Evolutionary conservation across 306 rosid species (phyloP), one percentile per base, ranked within the genome.

Genomic region (Cicer arietinum): DNA sequence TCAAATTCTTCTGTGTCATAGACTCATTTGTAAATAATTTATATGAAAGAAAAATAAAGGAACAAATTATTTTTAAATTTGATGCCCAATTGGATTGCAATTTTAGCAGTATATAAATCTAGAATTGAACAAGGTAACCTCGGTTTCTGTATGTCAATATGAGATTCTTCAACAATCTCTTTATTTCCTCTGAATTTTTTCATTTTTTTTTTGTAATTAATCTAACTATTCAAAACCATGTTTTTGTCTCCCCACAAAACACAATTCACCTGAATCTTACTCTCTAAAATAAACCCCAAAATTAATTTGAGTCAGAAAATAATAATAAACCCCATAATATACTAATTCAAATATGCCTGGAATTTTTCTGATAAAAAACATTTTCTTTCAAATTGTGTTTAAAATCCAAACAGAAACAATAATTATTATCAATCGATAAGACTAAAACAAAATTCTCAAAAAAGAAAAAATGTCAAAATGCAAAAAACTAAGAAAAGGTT

Each of bases 251-350:
- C 54, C 43, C 17, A 25, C 40, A 66, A 43, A 64, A 41, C 7
- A n/a, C 8, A 43, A 56, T 30, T 35, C 25, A 65, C 8, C 37
- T 20, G 16, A 67, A 53, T 44, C 39, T 42, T 18, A 67, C 67
- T 18, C 9, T 77, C 50, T 45, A 69, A 16, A 13, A 16, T 68
- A 69, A 69, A 47, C 63, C 76, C 62, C 47, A 37, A 30, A 58
- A 30, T 30, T 30, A 30, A 30, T 30, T 30, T 30, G 35, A 30
- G 35, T 30, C 4, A 30, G 3, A 30, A 3, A 30, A 3, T 30
- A 3, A 30, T 30, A 14, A 20, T 10, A 22, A 57, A 57, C 40
- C 63, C 14, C 13, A 5, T 1, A 22, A 57, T 9, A 57, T 22
- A n/a, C 14, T 53, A 53, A 7, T 53, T 53, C 10, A 30, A 30